Evolutionary conservation across 805 yeast species (phyloP).

Genomic region (Blastobotrys chiropterorum): DNA sequence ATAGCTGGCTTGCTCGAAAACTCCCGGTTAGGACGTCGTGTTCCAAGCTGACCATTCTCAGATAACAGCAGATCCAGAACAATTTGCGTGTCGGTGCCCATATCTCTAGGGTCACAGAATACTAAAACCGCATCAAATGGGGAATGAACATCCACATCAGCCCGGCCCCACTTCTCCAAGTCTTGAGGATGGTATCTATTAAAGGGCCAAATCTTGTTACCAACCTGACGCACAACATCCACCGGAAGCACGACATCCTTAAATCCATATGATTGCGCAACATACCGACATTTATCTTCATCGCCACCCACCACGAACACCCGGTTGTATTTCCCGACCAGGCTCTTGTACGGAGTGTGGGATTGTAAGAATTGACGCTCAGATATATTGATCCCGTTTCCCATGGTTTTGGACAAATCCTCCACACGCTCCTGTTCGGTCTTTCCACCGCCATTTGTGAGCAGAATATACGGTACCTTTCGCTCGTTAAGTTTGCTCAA

Average conservation of each 20-base stretch:
- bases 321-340: conserved; percentile 46
- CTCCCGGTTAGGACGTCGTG: conserved; percentile 35
- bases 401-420: conserved; percentile 43
- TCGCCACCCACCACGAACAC: conserved; percentile 85
- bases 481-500: conserved; percentile 45
- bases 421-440: conserved; percentile 56
- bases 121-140: conserved; percentile 73
- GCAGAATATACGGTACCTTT: conserved; percentile 68
- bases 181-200: conserved; percentile 47
- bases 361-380: conserved; percentile 71
- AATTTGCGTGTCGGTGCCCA: conserved; percentile 79
- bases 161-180: conserved; percentile 37
- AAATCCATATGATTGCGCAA: conserved; percentile 75
- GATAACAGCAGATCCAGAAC: conserved; percentile 65
- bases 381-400: conserved; percentile 36
- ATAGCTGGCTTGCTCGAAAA: conserved; percentile 41
- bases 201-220: conserved; percentile 58
- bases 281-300: conserved; percentile 59
- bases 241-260: conserved; percentile 64
- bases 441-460: conserved; percentile 89
- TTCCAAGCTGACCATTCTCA: conserved; percentile 57
- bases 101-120: conserved; percentile 83
- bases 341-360: conserved; percentile 75
- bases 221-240: conserved; percentile 56
- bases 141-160: conserved; percentile 22